Evolutionary conservation across 2,329 filamentous ascomycete species (phyloP).

Genomic region (Alternaria solani): DNA sequence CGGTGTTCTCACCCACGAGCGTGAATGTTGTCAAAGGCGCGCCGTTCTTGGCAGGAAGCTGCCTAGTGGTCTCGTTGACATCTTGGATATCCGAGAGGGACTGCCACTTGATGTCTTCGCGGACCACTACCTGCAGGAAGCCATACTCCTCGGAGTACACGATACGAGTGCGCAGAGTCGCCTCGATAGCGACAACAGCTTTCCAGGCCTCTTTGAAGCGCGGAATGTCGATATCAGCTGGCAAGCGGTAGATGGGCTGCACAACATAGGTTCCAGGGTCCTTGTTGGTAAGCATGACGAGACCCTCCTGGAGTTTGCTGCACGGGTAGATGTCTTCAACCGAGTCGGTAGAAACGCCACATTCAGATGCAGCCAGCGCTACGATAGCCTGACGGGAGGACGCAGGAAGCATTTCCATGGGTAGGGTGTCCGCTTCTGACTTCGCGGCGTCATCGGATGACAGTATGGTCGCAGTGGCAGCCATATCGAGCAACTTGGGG

Average conservation of each 20-base stretch:
- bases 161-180: conserved; percentile 58
- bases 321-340: conserved; percentile 46
- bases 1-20: conserved; percentile 19
- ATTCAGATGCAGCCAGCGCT: conserved; percentile 40
- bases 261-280: conserved; percentile 46
- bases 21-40: conserved; percentile 30
- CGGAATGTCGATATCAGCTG: conserved; percentile 34
- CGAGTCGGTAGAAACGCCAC: conserved; percentile 30
- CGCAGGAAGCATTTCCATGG: conserved; percentile 37
- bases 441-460: conserved; percentile 31
- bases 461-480: conserved; percentile 31
- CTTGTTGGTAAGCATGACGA: conserved; percentile 42
- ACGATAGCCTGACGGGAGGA: conserved; percentile 27
- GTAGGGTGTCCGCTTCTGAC: conserved; percentile 22
- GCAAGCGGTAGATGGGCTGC: conserved; percentile 52
- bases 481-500: conserved; percentile 56
- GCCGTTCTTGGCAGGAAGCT: conserved; percentile 40
- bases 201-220: conserved; percentile 59
- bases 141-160: conserved; percentile 42
- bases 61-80: conserved; percentile 37
- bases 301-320: conserved; percentile 43
- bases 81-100: conserved; percentile 28
- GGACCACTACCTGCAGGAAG: conserved; percentile 45
- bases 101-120: conserved; percentile 32
- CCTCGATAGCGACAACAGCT: conserved; percentile 52